Evolutionary conservation across 805 yeast species (phyloP).

Genomic region (Hanseniaspora pseudoguilliermondii): DNA sequence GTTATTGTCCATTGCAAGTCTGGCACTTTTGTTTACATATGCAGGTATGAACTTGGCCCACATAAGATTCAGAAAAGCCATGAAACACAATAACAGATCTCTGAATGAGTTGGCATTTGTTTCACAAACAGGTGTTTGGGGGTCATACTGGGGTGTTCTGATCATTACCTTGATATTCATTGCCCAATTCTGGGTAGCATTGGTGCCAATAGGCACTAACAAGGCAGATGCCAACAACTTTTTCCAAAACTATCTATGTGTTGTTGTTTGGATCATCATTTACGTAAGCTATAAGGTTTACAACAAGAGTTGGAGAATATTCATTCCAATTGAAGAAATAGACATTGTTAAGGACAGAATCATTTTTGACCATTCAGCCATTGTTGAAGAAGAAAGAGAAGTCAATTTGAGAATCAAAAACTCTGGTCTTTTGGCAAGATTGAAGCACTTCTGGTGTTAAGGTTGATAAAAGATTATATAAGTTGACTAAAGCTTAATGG

Average conservation of each 20-base stretch:
- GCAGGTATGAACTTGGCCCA: slow-evolving; percentile 43
- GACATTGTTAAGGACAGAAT: slow-evolving; percentile 25
- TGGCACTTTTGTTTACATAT: slow-evolving; percentile 54
- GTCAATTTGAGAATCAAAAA: slow-evolving; percentile 21
- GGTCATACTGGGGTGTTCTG: slow-evolving; percentile 39
- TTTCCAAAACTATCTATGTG: slow-evolving; percentile 36
- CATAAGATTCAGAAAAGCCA: slow-evolving; percentile 46
- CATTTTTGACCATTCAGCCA: slow-evolving; percentile 25
- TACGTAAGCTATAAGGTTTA: slow-evolving; percentile 36
- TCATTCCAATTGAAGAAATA: slow-evolving; percentile 24
- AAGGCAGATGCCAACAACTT: slow-evolving; percentile 32
- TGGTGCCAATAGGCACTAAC: slow-evolving; percentile 57
- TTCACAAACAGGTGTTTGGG: slow-evolving; percentile 40
- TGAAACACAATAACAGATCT: slow-evolving; percentile 41
- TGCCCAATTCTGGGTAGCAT: slow-evolving; percentile 60
- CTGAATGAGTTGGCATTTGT: slow-evolving; percentile 39
- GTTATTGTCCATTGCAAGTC: slow-evolving; percentile 50
- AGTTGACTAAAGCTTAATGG: neutral
- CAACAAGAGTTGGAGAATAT: slow-evolving; percentile 33
- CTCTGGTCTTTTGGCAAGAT: slow-evolving; percentile 23
- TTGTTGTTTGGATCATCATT: slow-evolving; percentile 32
- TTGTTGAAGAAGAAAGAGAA: slow-evolving; percentile 27
- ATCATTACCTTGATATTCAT: slow-evolving; percentile 39
- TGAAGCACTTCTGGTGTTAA: slow-evolving; percentile 27
- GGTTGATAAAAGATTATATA: neutral